These are phyloP conservation scores for Sclerotinia minor DNA, from an alignment of 2,329 filamentous ascomycete genomes.

Conservation along the genomic window DNA sequence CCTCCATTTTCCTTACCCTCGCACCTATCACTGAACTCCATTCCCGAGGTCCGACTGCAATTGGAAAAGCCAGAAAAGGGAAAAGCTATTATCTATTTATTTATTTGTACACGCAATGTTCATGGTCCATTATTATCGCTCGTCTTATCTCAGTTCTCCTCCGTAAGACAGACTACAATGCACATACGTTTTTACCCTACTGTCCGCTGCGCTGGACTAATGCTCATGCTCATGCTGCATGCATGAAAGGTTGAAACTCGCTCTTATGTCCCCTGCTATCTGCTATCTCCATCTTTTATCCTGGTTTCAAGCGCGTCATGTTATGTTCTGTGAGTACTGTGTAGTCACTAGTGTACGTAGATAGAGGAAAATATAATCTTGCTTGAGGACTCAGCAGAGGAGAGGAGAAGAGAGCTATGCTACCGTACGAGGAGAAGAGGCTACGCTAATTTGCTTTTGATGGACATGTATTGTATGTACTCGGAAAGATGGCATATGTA, in stretches of 20 bases:
- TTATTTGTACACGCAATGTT: background rate
- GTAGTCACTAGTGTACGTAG: background rate
- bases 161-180: no score
- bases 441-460: no score
- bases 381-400: no score
- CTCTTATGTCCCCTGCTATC: background rate
- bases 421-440: no score
- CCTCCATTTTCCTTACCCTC: background rate
- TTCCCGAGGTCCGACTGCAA: background rate
- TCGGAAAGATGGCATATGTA: background rate
- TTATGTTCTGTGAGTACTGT: background rate
- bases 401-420: background rate
- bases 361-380: background rate
- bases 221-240: no score
- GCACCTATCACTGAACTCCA: background rate
- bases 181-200: background rate
- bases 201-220: background rate
- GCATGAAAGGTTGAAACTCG: background rate
- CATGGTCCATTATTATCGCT: constrained; percentile 18
- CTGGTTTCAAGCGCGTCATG: constrained; percentile 12
- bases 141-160: background rate
- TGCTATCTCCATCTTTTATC: background rate
- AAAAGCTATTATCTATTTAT: no score
- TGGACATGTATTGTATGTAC: no score
- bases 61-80: background rate